phyloP scores from a whole-genome alignment of 1,284 basidiomycete species.

The Pascua sp. region DNA sequence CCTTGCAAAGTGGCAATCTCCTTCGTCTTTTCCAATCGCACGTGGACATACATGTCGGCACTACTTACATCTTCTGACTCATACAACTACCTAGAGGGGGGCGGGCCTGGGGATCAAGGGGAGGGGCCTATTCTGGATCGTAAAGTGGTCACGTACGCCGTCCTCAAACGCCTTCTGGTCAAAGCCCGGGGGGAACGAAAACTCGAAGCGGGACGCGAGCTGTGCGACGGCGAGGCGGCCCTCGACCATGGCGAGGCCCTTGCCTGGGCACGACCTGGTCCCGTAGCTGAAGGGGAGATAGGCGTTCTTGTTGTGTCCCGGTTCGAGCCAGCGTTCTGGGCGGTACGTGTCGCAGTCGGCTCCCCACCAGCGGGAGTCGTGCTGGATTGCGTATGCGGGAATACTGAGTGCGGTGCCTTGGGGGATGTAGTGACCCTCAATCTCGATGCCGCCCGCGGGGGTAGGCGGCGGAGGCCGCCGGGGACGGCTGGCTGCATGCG shows the following conservation, averaged over 20 bases:
- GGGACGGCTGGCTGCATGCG: slow-evolving; percentile 70
- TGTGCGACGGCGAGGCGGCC: slow-evolving; percentile 5
- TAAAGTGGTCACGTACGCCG: slow-evolving; percentile 9
- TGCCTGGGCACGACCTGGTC: slow-evolving; percentile 5
- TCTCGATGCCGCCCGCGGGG: slow-evolving; percentile 45
- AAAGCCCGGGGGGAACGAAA: slow-evolving; percentile 3
- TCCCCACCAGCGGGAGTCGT: slow-evolving; percentile 57
- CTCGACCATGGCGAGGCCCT: slow-evolving; percentile 7
- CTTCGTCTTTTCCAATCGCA: no score
- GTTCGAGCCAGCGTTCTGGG: slow-evolving; percentile 59
- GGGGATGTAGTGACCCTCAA: slow-evolving; percentile 20
- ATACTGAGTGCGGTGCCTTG: slow-evolving; percentile 20
- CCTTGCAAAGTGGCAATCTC: no score
- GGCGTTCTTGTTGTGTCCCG: slow-evolving; percentile 1
- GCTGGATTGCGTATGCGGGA: slow-evolving; percentile 51
- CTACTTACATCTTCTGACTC: no score
- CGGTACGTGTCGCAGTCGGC: slow-evolving; percentile 57
- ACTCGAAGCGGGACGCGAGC: slow-evolving; percentile 4
- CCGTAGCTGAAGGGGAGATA: slow-evolving; percentile 10
- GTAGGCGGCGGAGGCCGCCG: slow-evolving; percentile 74
- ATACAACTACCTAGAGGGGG: background rate
- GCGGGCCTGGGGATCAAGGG: slow-evolving; percentile 1
- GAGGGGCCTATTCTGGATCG: slow-evolving; percentile 4
- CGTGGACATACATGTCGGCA: no score
- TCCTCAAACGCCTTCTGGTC: slow-evolving; percentile 2